These are phyloP conservation scores for Beta vulgaris DNA, from an alignment of 148 eudicot species.

Conservation along the genomic window DNA sequence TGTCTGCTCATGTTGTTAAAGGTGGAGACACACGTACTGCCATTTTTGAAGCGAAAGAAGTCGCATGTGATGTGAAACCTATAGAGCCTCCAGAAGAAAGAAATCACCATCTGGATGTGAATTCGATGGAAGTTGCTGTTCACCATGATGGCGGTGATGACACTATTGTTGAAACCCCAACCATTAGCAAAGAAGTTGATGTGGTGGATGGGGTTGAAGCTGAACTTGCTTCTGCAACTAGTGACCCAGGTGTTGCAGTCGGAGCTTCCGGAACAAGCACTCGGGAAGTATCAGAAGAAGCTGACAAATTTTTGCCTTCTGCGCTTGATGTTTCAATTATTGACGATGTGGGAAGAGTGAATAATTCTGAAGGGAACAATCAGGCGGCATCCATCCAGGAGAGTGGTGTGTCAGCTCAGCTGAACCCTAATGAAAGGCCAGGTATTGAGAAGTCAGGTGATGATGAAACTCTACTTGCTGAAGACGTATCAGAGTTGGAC, in stretches of 20 bases:
- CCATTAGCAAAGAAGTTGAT: slow-evolving; percentile 20
- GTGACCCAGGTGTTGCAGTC: background rate
- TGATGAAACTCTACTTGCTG: slow-evolving; percentile 19
- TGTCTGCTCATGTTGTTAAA: slow-evolving; percentile 60
- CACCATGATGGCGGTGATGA: slow-evolving; percentile 21
- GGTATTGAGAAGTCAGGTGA: slow-evolving; percentile 21
- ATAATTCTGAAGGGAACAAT: slow-evolving; percentile 10
- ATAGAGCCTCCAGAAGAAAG: slow-evolving; percentile 23
- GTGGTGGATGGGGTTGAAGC: slow-evolving; percentile 29
- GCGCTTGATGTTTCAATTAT: background rate
- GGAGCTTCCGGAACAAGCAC: slow-evolving; percentile 12
- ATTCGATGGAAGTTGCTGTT: slow-evolving; percentile 20
- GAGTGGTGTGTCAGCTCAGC: background rate
- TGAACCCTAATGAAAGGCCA: slow-evolving; percentile 11
- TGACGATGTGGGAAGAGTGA: background rate
- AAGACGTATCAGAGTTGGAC: slow-evolving; percentile 29
- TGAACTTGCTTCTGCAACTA: slow-evolving; percentile 7
- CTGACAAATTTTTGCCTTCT: slow-evolving; percentile 3
- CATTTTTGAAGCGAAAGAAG: slow-evolving; percentile 29
- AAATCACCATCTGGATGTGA: slow-evolving; percentile 22
- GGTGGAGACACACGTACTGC: slow-evolving; percentile 9
- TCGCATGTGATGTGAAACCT: slow-evolving; percentile 19
- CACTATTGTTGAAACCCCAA: slow-evolving; percentile 24
- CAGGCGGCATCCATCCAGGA: slow-evolving; percentile 12
- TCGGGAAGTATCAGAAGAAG: slow-evolving; percentile 25